Percentiles rank a stretch among this genome's conserved stretches.
Conservation (phyloP, 2,329 filamentous ascomycete genomes). For the Fusarium tuaranense region DNA sequence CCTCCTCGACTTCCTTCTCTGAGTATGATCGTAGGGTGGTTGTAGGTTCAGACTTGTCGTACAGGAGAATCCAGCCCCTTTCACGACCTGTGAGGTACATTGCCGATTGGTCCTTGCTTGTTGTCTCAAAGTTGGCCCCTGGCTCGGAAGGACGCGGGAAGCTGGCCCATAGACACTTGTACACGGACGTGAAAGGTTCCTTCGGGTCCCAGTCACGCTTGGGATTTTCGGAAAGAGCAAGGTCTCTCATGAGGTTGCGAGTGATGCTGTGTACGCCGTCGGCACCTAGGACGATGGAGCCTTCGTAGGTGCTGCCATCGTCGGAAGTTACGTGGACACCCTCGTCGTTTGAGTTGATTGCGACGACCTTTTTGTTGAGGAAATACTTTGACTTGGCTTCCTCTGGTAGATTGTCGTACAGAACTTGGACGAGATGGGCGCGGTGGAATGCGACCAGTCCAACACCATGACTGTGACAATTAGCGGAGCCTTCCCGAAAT, state of each 20-base stretch:
- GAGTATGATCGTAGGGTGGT: neutral
- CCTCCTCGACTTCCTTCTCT: conserved; percentile 3
- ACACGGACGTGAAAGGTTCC: conserved; percentile 2
- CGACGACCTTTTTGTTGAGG: conserved; percentile 24
- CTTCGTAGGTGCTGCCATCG: conserved; percentile 11
- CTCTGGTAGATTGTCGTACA: conserved; percentile 9
- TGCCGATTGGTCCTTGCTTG: conserved; percentile 39
- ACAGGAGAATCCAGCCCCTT: conserved; percentile 48
- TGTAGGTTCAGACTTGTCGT: conserved; percentile 43
- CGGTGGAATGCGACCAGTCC: conserved; percentile 9
- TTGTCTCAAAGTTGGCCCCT: conserved; percentile 45
- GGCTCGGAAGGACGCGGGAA: conserved; percentile 37
- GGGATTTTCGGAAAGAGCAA: conserved; percentile 3
- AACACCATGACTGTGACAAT: conserved; percentile 11
- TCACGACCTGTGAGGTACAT: conserved; percentile 48
- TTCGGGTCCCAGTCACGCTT: neutral
- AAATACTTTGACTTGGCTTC: conserved; percentile 6
- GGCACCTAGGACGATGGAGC: conserved; percentile 20
- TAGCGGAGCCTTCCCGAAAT: neutral
- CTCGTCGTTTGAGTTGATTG: neutral
- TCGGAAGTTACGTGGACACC: conserved; percentile 12
- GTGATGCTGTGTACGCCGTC: conserved; percentile 21
- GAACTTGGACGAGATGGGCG: conserved; percentile 10
- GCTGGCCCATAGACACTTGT: conserved; percentile 40
- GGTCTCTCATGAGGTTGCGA: conserved; percentile 8